Percentiles rank a stretch among this genome's conserved stretches.
Conservation (phyloP, 1,284 basidiomycete species). For the Fomes fomentarius region DNA sequence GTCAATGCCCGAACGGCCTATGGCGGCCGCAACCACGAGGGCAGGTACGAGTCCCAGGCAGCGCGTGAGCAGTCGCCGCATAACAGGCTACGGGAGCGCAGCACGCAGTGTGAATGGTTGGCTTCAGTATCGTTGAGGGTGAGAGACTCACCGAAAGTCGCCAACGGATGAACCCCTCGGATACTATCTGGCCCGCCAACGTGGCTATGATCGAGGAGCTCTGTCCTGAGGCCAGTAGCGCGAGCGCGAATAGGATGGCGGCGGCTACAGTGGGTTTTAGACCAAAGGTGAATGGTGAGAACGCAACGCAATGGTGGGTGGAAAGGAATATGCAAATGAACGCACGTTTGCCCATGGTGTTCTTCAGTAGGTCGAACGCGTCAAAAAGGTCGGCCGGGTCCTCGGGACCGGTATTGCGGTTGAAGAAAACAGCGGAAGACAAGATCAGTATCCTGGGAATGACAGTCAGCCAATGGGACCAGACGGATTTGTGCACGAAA, state of each 20-base stretch:
- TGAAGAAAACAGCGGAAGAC: conserved; percentile 77
- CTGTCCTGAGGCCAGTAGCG: conserved; percentile 86
- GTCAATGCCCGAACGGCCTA: conserved; percentile 81
- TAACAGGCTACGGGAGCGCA: conserved; percentile 60
- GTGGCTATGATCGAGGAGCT: conserved; percentile 94
- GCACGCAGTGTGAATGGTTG: neutral
- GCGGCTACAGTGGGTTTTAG: conserved; percentile 49
- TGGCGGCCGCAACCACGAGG: conserved; percentile 74
- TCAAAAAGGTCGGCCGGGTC: conserved; percentile 80
- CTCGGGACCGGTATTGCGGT: conserved; percentile 41
- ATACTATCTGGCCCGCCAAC: conserved; percentile 90
- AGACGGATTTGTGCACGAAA: neutral
- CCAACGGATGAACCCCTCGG: conserved; percentile 95
- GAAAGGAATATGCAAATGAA: too few species aligned
- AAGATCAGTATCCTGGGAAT: conserved; percentile 65
- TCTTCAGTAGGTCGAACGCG: conserved; percentile 74
- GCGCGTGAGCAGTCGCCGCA: conserved; percentile 85
- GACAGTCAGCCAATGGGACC: conserved; percentile 12
- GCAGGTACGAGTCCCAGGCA: conserved; percentile 88
- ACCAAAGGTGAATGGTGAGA: neutral
- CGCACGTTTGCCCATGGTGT: conserved; percentile 70
- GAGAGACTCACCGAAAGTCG: conserved; percentile 67
- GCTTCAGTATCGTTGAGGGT: conserved; percentile 10
- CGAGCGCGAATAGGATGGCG: conserved; percentile 85
- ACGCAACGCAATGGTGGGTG: too few species aligned